Conservation (phyloP, 1,284 basidiomycete genomes). For the Malassezia yamatoensis region DNA sequence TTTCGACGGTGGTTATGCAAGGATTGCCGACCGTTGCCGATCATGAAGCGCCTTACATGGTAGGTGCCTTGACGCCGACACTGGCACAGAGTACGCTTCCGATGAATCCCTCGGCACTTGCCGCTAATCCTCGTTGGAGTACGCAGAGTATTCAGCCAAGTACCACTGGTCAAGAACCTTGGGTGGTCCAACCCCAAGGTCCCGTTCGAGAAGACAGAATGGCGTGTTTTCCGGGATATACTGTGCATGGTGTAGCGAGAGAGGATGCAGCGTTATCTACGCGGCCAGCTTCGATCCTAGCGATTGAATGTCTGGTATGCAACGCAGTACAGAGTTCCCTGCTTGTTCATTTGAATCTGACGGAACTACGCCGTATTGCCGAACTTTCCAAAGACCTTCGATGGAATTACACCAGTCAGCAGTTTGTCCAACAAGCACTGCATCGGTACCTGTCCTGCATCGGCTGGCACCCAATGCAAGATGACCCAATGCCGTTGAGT, state of each 20-base stretch:
- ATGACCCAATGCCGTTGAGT: conserved; percentile 34
- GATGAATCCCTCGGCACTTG: not conserved
- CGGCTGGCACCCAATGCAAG: conserved; percentile 24
- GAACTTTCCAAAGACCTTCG: conserved; percentile 33
- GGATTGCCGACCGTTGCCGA: not conserved
- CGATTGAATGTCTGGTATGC: not conserved
- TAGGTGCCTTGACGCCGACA: conserved; percentile 8
- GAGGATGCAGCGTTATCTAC: conserved; percentile 18
- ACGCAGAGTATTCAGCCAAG: conserved; percentile 10
- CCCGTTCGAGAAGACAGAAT: conserved; percentile 29
- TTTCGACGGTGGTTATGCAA: not conserved
- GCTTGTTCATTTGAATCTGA: conserved; percentile 30
- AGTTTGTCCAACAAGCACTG: conserved; percentile 30
- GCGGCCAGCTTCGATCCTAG: not conserved
- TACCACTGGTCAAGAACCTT: conserved; percentile 16
- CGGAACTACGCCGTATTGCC: conserved; percentile 36
- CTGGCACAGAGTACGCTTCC: conserved; percentile 10
- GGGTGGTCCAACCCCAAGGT: conserved; percentile 25
- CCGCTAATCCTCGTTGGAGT: not conserved
- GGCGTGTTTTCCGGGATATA: conserved; percentile 30
- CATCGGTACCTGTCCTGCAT: conserved; percentile 32
- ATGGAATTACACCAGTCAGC: conserved; percentile 21
- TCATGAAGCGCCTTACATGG: not conserved
- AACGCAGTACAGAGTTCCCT: not conserved
- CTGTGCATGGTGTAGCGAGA: conserved; percentile 22